phyloP scores from a whole-genome alignment of 768 basidiomycete genomes.

The Cytidiella melzeri region DNA sequence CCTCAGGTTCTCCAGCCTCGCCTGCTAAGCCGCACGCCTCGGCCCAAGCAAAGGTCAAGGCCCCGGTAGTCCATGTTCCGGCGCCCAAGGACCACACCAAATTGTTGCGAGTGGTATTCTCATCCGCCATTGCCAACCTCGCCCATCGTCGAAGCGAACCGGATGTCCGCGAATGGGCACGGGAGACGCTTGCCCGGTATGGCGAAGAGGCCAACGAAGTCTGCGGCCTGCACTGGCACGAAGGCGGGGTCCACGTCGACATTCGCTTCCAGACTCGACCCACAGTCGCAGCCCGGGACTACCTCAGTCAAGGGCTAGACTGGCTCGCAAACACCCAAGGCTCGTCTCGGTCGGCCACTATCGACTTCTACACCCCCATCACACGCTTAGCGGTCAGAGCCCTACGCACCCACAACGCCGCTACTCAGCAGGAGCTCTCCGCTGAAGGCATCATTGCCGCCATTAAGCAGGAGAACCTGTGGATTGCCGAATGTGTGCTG shows the following conservation, averaged over 20 bases:
- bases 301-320: neutral
- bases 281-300: neutral
- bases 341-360: neutral
- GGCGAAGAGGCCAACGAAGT: too few relatives aligned
- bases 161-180: neutral
- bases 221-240: constrained; percentile 2
- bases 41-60: constrained; percentile 1
- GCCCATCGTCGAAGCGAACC: neutral
- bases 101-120: constrained; percentile 1
- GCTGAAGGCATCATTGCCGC: neutral
- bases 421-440: neutral
- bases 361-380: too few relatives aligned
- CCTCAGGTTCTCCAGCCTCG: neutral
- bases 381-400: constrained; percentile 4
- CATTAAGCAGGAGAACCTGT: constrained; percentile 1
- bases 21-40: neutral
- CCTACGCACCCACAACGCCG: neutral
- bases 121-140: neutral
- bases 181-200: neutral
- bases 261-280: too few relatives aligned
- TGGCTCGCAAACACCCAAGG: constrained; percentile 1
- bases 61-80: neutral
- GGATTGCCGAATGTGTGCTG: neutral
- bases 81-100: too few relatives aligned
- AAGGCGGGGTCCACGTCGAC: constrained; percentile 2